These are phyloP conservation scores for Plasmodium fragile DNA, from an alignment of 169 alveolate genomes.

Conservation along the genomic window DNA sequence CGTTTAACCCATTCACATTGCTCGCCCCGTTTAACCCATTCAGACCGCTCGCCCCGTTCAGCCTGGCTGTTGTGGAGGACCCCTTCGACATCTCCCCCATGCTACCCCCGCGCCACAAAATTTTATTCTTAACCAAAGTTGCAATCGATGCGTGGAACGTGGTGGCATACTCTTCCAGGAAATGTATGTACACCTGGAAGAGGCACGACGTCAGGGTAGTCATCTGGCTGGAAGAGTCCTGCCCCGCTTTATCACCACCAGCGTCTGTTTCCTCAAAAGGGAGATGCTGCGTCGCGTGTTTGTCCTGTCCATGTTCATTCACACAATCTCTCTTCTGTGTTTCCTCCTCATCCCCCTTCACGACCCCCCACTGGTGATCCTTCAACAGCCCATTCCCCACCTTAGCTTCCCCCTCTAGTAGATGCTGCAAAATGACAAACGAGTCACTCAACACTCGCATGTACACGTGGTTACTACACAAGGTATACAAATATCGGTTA, in stretches of 20 bases:
- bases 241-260: neutral
- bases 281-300: neutral
- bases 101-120: neutral
- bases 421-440: constrained; percentile 6
- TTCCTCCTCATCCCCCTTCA: neutral
- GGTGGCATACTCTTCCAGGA: constrained; percentile 22
- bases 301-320: neutral
- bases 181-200: constrained; percentile 25
- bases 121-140: constrained; percentile 25
- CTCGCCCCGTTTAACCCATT: neutral
- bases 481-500: constrained; percentile 51
- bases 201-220: neutral
- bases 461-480: constrained; percentile 49
- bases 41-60: neutral
- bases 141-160: constrained; percentile 25
- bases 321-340: neutral
- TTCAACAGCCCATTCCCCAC: neutral
- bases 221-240: neutral
- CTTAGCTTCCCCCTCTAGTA: neutral
- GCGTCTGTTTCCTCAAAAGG: neutral
- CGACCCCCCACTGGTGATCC: neutral
- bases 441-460: constrained; percentile 44
- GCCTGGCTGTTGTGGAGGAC: neutral
- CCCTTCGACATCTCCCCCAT: neutral
- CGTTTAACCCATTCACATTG: neutral